Evolutionary conservation across 2,329 filamentous ascomycete species (phyloP).

Genomic region (Xylariales sp.): DNA sequence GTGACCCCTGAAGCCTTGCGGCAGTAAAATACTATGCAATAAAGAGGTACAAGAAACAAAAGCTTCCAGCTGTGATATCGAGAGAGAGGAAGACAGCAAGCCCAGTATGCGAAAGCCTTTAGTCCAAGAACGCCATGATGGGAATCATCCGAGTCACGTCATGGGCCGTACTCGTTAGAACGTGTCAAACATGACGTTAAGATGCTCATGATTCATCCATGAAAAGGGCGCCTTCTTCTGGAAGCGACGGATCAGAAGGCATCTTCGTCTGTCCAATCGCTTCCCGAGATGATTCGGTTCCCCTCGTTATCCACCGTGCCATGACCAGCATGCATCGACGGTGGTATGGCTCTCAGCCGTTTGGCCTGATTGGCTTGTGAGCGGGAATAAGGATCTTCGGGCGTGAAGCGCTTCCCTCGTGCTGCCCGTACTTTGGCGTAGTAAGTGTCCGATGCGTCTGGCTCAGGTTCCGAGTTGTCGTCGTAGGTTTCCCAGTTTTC

Average conservation of each 20-base stretch:
- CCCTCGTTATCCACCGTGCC: slow-evolving; percentile 52
- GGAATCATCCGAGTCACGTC: slow-evolving; percentile 10
- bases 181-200: slow-evolving; percentile 15
- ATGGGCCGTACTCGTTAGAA: slow-evolving; percentile 21
- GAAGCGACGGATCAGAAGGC: slow-evolving; percentile 38
- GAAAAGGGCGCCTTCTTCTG: slow-evolving; percentile 9
- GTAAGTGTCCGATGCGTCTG: slow-evolving; percentile 72
- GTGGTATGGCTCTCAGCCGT: slow-evolving; percentile 49
- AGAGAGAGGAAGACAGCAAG: slow-evolving; percentile 1
- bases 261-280: slow-evolving; percentile 65
- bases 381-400: slow-evolving; percentile 39
- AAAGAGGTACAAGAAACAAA: slow-evolving; percentile 8
- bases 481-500: slow-evolving; percentile 99
- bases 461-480: slow-evolving; percentile 71
- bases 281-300: slow-evolving; percentile 58
- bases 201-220: slow-evolving; percentile 21
- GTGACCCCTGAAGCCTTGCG: slow-evolving; percentile 6
- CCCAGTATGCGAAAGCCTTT: no score
- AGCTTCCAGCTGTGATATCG: slow-evolving; percentile 1
- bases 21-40: slow-evolving; percentile 10
- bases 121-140: slow-evolving; percentile 4
- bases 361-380: slow-evolving; percentile 43
- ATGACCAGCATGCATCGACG: slow-evolving; percentile 42
- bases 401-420: slow-evolving; percentile 59
- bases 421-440: slow-evolving; percentile 72